Percentiles rank a stretch among this genome's conserved stretches.
These are phyloP conservation scores for Flaveria brownii DNA, from an alignment of 129 eudicot species.

Conservation along the genomic window DNA sequence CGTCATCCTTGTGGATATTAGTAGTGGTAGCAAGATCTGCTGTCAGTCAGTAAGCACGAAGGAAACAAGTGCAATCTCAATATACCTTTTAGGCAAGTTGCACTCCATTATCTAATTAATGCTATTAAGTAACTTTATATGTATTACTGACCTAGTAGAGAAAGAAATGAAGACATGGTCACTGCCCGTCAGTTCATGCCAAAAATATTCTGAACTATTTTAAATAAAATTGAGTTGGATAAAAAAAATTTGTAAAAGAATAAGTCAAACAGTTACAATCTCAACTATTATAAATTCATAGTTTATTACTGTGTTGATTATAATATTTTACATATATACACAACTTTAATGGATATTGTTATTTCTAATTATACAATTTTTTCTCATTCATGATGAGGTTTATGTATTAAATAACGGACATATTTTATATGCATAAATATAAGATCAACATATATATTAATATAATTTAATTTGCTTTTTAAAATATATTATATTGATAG, in stretches of 20 bases:
- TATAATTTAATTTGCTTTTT: not conserved
- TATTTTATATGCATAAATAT: not conserved
- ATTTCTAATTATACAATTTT: not conserved
- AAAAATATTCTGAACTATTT: not conserved
- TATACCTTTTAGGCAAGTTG: slow-evolving; percentile 74
- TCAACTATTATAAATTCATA: not conserved
- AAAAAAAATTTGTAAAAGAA: not conserved
- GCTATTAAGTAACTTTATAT: slow-evolving; percentile 7
- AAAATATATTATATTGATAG: not conserved
- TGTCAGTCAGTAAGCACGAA: slow-evolving; percentile 45
- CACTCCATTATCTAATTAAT: slow-evolving; percentile 14
- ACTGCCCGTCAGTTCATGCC: not conserved
- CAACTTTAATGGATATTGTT: not conserved
- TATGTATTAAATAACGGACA: not conserved
- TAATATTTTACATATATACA: not conserved
- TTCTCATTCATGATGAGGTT: not conserved
- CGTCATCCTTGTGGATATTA: slow-evolving; percentile 51
- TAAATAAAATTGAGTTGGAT: not conserved
- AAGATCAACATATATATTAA: not conserved
- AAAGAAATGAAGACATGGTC: not conserved
- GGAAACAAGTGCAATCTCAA: slow-evolving; percentile 65
- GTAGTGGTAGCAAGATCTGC: slow-evolving; percentile 52
- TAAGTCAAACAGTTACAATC: not conserved
- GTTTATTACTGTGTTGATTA: not conserved
- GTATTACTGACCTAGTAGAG: not conserved